These are phyloP conservation scores for Erodium moschatum DNA, from an alignment of 441 rosid species.

Conservation along the genomic window DNA sequence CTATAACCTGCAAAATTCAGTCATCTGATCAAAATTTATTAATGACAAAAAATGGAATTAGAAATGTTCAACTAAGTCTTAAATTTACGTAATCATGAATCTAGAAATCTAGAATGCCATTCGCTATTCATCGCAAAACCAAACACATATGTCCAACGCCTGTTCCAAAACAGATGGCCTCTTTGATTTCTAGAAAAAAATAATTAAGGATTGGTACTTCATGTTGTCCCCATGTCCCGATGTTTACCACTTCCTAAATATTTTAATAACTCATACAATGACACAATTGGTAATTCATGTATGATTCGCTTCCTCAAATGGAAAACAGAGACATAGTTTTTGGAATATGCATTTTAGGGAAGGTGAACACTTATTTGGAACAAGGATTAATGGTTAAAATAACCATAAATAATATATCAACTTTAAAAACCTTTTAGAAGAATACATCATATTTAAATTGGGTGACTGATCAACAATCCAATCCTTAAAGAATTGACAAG, in stretches of 20 bases:
- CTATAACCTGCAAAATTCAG: constrained; percentile 53
- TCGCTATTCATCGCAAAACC: neutral
- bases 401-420: no score
- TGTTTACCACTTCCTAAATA: neutral
- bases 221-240: neutral
- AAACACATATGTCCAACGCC: neutral
- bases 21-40: neutral
- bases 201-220: neutral
- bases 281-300: neutral
- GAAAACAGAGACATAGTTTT: no score
- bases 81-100: neutral
- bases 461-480: no score
- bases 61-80: neutral
- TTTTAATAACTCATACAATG: neutral
- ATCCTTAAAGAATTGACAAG: no score
- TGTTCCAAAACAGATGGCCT: neutral
- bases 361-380: no score
- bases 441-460: no score
- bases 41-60: neutral
- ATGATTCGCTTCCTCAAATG: no score
- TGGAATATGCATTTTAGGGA: no score
- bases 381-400: no score
- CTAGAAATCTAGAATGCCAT: neutral
- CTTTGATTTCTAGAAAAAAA: no score
- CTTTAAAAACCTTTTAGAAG: no score